A percentile compares a stretch with the other conserved stretches of the same genome.
Conservation (phyloP, 2,329 filamentous ascomycete genomes). For the Claviceps purpurea region DNA sequence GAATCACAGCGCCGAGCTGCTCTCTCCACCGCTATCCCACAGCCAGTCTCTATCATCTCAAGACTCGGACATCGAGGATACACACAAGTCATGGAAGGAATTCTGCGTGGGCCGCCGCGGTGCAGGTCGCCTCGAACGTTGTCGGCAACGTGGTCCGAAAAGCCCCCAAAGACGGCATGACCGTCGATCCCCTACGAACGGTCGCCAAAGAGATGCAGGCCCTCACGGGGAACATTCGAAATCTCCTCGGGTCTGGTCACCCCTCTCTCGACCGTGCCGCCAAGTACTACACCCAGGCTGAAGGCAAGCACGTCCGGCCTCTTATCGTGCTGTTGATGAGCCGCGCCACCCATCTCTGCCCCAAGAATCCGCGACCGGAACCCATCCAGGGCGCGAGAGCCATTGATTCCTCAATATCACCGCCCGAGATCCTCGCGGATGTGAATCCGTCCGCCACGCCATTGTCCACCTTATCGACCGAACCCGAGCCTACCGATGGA, state of each 20-base stretch:
- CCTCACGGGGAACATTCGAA: slow-evolving; percentile 81
- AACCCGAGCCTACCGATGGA: slow-evolving; percentile 22
- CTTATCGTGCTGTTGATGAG: slow-evolving; percentile 95
- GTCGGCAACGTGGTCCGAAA: slow-evolving; percentile 54
- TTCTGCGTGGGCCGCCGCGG: slow-evolving; percentile 66
- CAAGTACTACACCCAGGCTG: slow-evolving; percentile 94
- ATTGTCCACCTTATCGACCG: slow-evolving; percentile 26
- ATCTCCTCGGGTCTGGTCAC: slow-evolving; percentile 86
- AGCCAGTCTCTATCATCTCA: slow-evolving; percentile 15
- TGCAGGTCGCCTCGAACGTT: slow-evolving; percentile 56
- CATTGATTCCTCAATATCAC: slow-evolving; percentile 43
- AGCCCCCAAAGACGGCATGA: slow-evolving; percentile 51
- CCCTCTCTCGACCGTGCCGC: slow-evolving; percentile 88
- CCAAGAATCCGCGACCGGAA: slow-evolving; percentile 37
- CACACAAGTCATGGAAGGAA: slow-evolving; percentile 32
- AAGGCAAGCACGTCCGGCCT: slow-evolving; percentile 93
- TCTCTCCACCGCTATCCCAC: slow-evolving; percentile 19
- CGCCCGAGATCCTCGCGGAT: slow-evolving; percentile 54
- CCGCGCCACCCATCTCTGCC: slow-evolving; percentile 69
- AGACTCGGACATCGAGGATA: slow-evolving; percentile 19
- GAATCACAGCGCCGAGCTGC: slow-evolving; percentile 17
- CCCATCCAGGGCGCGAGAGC: slow-evolving; percentile 28
- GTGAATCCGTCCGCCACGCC: slow-evolving; percentile 54
- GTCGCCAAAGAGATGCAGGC: slow-evolving; percentile 97
- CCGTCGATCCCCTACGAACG: slow-evolving; percentile 74